Conservation (phyloP, 345 rosid species). For the Acer negundo region DNA sequence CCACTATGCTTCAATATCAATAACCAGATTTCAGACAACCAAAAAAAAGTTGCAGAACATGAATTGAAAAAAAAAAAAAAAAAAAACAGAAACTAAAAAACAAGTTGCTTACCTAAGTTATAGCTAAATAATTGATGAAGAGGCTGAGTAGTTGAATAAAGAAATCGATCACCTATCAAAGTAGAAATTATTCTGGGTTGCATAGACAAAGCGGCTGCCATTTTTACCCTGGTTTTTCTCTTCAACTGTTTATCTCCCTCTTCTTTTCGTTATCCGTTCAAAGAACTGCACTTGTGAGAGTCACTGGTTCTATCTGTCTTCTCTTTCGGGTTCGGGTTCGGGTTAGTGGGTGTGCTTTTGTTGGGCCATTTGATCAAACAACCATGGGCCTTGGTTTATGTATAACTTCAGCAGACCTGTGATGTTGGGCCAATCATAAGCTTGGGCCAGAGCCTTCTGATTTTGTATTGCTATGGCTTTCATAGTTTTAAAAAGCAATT, state of each 20-base stretch:
- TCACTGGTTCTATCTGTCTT: no score
- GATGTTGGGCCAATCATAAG: no score
- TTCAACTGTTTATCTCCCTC: not conserved
- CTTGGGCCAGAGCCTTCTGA: no score
- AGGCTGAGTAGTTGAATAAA: slow-evolving; percentile 50
- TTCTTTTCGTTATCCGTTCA: slow-evolving; percentile 24
- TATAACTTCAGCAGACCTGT: no score
- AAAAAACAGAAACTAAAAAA: not conserved
- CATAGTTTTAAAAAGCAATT: no score
- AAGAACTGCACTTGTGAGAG: no score
- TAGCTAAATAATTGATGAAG: slow-evolving; percentile 45
- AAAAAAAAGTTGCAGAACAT: not conserved
- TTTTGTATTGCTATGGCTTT: no score
- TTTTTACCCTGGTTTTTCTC: slow-evolving; percentile 19
- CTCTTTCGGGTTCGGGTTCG: no score
- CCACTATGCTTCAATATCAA: not conserved
- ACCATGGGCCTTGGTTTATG: no score
- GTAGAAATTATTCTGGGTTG: slow-evolving; percentile 69
- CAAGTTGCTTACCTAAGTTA: slow-evolving; percentile 43
- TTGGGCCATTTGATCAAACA: no score
- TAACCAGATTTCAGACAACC: not conserved
- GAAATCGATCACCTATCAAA: slow-evolving; percentile 48
- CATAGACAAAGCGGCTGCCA: slow-evolving; percentile 61
- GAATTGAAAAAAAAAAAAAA: not conserved
- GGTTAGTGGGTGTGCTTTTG: no score